A percentile compares a stretch with the other conserved stretches of the same genome.
Evolutionary conservation across 176 grass and related monocot species (phyloP).

Genomic region (Pharus latifolius): DNA sequence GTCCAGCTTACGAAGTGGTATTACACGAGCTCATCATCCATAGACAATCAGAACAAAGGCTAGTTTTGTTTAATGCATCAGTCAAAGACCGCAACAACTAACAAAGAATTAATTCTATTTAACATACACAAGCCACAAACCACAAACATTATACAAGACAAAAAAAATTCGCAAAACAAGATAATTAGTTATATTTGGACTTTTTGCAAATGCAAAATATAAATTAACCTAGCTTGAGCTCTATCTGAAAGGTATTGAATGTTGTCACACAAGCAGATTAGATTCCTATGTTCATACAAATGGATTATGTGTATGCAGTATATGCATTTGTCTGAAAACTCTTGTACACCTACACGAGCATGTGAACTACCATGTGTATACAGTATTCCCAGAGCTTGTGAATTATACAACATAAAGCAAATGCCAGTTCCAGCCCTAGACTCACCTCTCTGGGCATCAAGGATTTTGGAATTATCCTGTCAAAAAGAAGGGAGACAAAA

Average conservation of each 20-base stretch:
- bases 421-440: constrained; percentile 1
- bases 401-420: neutral
- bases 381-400: neutral
- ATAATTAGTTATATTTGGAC: neutral
- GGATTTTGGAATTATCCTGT: constrained; percentile 80
- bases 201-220: neutral
- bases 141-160: neutral
- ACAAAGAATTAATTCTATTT: neutral
- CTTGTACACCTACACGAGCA: neutral
- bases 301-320: neutral
- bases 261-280: neutral
- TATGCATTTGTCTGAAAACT: neutral
- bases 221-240: neutral
- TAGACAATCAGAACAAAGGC: neutral
- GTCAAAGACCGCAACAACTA: neutral
- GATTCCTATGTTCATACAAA: neutral
- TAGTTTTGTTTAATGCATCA: neutral
- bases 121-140: neutral
- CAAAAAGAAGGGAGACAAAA: constrained; percentile 2
- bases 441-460: constrained; percentile 90
- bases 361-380: no score
- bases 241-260: neutral
- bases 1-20: neutral
- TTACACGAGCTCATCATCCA: neutral
- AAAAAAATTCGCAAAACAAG: neutral